These are phyloP conservation scores for Lodderomyces margitis DNA, from an alignment of 1,139 yeast genomes.

Conservation along the genomic window DNA sequence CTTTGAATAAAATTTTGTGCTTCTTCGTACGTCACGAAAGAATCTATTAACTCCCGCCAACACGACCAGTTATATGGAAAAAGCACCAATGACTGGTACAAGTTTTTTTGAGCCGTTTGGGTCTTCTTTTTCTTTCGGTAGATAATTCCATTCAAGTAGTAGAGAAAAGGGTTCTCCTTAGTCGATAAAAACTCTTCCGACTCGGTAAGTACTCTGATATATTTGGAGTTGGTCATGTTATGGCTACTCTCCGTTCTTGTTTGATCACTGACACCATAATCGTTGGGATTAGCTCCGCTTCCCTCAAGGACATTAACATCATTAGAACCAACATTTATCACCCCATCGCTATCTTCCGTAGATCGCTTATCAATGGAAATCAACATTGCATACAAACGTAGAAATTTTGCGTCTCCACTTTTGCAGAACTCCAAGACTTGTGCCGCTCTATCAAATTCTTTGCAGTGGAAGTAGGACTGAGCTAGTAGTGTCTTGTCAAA, in stretches of 20 bases:
- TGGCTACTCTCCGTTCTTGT: constrained; percentile 16
- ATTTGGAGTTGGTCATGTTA: constrained; percentile 25
- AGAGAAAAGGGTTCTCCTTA: constrained; percentile 56
- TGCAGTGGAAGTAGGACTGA: constrained; percentile 72
- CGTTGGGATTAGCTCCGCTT: constrained; percentile 12
- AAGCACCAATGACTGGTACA: constrained; percentile 55
- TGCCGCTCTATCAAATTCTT: constrained; percentile 83
- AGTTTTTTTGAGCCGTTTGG: constrained; percentile 54
- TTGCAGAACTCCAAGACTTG: constrained; percentile 51
- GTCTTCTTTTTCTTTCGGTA: constrained; percentile 62
- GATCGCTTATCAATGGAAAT: constrained; percentile 72
- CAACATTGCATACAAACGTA: constrained; percentile 65
- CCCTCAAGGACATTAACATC: constrained; percentile 8
- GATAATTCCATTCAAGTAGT: constrained; percentile 68
- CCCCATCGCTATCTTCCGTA: constrained; percentile 72
- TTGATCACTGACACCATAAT: constrained; percentile 9
- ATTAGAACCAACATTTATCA: constrained; percentile 30
- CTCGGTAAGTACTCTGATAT: constrained; percentile 45
- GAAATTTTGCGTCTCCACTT: constrained; percentile 58
- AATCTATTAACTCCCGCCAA: constrained; percentile 78
- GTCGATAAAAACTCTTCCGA: constrained; percentile 27
- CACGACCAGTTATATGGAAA: constrained; percentile 94
- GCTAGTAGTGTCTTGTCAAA: constrained; percentile 54
- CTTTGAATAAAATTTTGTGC: constrained; percentile 48
- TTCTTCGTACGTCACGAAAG: constrained; percentile 64